Conservation (phyloP, 805 yeast species). For the Cyberlindnera maritima region DNA sequence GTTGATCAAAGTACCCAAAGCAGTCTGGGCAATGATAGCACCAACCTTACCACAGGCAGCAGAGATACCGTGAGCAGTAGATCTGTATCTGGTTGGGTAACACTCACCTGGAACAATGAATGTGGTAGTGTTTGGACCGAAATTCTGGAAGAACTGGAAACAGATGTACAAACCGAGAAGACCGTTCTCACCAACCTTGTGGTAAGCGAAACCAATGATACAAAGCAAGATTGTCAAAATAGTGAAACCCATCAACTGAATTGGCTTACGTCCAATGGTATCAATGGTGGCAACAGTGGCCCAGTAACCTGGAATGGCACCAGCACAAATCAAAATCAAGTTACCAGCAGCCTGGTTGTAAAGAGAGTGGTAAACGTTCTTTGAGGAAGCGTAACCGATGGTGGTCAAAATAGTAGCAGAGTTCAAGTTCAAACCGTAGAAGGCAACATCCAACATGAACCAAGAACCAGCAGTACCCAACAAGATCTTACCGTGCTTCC, state of each 20-base stretch:
- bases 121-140: constrained; percentile 92
- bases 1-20: constrained; percentile 78
- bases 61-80: constrained; percentile 92
- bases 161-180: constrained; percentile 74
- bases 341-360: constrained; percentile 88
- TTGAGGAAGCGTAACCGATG: constrained; percentile 76
- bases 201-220: constrained; percentile 80
- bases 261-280: constrained; percentile 77
- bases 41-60: constrained; percentile 93
- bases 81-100: constrained; percentile 94
- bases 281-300: constrained; percentile 76
- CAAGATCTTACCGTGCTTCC: constrained; percentile 81
- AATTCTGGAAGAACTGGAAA: constrained; percentile 85
- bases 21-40: constrained; percentile 88
- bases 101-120: constrained; percentile 89
- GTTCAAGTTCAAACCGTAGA: constrained; percentile 84
- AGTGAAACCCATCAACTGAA: constrained; percentile 75
- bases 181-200: constrained; percentile 64
- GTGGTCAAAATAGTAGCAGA: constrained; percentile 75
- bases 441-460: constrained; percentile 89
- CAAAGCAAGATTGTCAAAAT: constrained; percentile 72
- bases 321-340: constrained; percentile 89
- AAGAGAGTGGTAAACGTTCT: constrained; percentile 65
- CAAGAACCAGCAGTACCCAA: constrained; percentile 90
- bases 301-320: constrained; percentile 96